A percentile compares a stretch with the other conserved stretches of the same genome.
phyloP scores from a whole-genome alignment of 805 yeast species.

The Crinitomyces ghanaensis region DNA sequence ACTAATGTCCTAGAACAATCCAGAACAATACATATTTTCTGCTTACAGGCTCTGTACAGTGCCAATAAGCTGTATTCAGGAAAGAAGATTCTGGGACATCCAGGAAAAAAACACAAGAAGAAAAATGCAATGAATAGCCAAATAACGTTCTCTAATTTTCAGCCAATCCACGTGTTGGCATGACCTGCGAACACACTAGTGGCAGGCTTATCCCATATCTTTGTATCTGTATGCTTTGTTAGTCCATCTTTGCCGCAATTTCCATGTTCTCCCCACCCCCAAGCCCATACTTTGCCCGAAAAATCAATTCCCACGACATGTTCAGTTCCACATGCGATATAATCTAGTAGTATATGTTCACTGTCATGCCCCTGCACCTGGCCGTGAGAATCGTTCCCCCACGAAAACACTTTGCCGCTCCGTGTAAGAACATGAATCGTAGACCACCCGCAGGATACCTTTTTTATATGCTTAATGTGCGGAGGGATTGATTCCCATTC shows the following conservation, averaged over 20 bases:
- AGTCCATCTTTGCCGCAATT: constrained; percentile 53
- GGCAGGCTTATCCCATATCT: constrained; percentile 1
- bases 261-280: constrained; percentile 99
- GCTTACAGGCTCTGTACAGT: constrained; percentile 7
- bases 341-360: constrained; percentile 6
- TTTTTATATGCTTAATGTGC: constrained; percentile 1
- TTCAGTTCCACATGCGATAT: constrained; percentile 64
- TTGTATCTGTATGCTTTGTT: constrained; percentile 1
- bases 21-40: constrained; percentile 20
- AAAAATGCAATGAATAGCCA: not conserved
- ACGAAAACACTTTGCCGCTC: constrained; percentile 30
- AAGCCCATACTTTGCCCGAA: constrained; percentile 39
- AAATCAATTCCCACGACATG: constrained; percentile 36
- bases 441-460: constrained; percentile 61
- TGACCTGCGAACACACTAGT: constrained; percentile 13
- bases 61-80: constrained; percentile 13
- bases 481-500: constrained; percentile 8
- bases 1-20: constrained; percentile 16
- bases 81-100: constrained; percentile 18
- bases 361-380: constrained; percentile 31
- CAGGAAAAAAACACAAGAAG: not conserved
- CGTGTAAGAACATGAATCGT: constrained; percentile 42
- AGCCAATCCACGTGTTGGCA: constrained; percentile 14
- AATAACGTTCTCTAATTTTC: not conserved
- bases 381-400: constrained; percentile 70